phyloP scores from a whole-genome alignment of 768 basidiomycete genomes.

The Holtermannia corniformis region DNA sequence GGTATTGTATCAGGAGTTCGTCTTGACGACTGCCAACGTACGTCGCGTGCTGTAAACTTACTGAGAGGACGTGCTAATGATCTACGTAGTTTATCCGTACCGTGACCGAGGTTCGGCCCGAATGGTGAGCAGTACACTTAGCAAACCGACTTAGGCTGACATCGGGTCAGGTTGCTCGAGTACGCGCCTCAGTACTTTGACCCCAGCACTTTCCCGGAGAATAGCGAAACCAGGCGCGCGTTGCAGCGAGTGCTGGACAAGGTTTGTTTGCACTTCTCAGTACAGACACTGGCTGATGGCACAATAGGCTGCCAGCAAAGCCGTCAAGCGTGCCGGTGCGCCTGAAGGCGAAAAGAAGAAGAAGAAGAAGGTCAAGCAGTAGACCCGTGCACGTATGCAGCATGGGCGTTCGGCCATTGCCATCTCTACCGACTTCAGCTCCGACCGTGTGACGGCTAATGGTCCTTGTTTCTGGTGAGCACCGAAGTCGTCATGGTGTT shows the following conservation, averaged over 20 bases:
- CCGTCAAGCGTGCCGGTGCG: background rate
- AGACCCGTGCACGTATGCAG: too few species aligned
- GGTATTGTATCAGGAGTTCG: conserved; percentile 91
- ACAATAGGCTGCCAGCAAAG: conserved; percentile 4
- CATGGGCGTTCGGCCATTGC: too few species aligned
- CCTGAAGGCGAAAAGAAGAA: background rate
- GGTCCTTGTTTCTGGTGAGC: too few species aligned
- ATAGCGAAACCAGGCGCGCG: conserved; percentile 43
- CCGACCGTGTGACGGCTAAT: too few species aligned
- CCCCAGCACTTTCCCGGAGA: conserved; percentile 51
- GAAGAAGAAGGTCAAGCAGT: conserved; percentile 43
- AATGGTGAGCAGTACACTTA: conserved; percentile 54
- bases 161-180: conserved; percentile 63
- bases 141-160: background rate
- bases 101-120: conserved; percentile 72
- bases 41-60: conserved; percentile 11
- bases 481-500: too few species aligned
- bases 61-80: background rate
- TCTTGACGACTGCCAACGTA: conserved; percentile 61
- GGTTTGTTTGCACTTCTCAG: conserved; percentile 25
- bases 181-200: conserved; percentile 63
- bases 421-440: too few species aligned
- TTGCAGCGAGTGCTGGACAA: conserved; percentile 53
- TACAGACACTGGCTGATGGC: background rate
- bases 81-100: conserved; percentile 67